These are phyloP conservation scores for Alternaria consortialis DNA, from an alignment of 2,329 filamentous ascomycete species.

Conservation along the genomic window DNA sequence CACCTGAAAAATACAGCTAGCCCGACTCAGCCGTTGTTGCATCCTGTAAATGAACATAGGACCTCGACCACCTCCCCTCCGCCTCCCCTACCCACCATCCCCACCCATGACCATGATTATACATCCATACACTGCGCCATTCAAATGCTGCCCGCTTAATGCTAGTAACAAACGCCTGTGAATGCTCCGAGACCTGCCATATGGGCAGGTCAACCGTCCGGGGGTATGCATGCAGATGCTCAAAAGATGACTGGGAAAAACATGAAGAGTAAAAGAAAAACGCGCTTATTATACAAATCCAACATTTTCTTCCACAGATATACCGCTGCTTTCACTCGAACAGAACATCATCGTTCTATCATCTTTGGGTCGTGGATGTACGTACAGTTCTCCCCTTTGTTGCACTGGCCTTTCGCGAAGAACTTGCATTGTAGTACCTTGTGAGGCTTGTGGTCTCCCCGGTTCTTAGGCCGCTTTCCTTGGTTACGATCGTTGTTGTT, in stretches of 20 bases:
- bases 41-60: too few relatives aligned
- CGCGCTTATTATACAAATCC: slow-evolving; percentile 15
- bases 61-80: too few relatives aligned
- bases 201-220: slow-evolving; percentile 14
- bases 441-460: slow-evolving; percentile 40
- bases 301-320: neutral
- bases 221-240: slow-evolving; percentile 35
- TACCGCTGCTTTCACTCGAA: neutral
- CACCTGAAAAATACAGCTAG: neutral
- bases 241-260: slow-evolving; percentile 14
- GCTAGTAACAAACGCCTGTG: slow-evolving; percentile 29
- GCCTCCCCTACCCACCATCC: neutral
- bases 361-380: slow-evolving; percentile 69
- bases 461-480: slow-evolving; percentile 60
- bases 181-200: slow-evolving; percentile 24
- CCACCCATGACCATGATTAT: slow-evolving; percentile 5
- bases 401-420: slow-evolving; percentile 75
- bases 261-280: slow-evolving; percentile 5
- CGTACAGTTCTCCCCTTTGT: slow-evolving; percentile 76
- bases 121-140: slow-evolving; percentile 21
- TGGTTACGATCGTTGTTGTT: slow-evolving; percentile 51
- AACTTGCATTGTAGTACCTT: slow-evolving; percentile 68
- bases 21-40: neutral
- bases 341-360: neutral
- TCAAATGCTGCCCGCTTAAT: slow-evolving; percentile 27